phyloP scores from a whole-genome alignment of 2,329 filamentous ascomycete genomes.

The Paecilomyces sp. region DNA sequence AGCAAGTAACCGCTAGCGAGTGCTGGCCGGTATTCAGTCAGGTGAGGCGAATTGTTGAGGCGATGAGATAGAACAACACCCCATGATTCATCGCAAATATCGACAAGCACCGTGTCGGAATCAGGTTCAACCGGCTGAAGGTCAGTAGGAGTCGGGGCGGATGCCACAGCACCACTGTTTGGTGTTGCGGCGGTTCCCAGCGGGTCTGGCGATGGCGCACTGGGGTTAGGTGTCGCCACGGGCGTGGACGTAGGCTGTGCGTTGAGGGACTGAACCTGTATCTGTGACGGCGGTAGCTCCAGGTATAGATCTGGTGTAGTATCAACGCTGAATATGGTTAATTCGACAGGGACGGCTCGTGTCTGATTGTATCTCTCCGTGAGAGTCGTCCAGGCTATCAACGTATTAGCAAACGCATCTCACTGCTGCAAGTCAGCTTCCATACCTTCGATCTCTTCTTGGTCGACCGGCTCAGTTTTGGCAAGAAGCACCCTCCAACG shows the following conservation, averaged over 20 bases:
- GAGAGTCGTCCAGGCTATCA: conserved; percentile 29
- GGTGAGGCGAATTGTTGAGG: conserved; percentile 32
- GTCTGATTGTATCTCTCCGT: conserved; percentile 32
- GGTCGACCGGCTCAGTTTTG: conserved; percentile 44
- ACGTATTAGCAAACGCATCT: conserved; percentile 4
- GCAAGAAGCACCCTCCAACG: conserved; percentile 52
- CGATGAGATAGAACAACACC: conserved; percentile 48
- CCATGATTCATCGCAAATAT: conserved; percentile 55
- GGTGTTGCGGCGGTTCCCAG: conserved; percentile 32
- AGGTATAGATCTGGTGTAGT: conserved; percentile 28
- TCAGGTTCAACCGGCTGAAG: conserved; percentile 36
- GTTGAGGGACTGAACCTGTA: conserved; percentile 26
- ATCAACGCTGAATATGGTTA: conserved; percentile 29
- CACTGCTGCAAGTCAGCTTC: background rate
- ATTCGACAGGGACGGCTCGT: conserved; percentile 24
- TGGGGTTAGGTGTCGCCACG: conserved; percentile 31
- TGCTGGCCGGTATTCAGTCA: conserved; percentile 36
- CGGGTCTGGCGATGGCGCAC: conserved; percentile 36
- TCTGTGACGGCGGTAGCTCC: conserved; percentile 22
- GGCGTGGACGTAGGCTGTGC: conserved; percentile 28
- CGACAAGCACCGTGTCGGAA: conserved; percentile 50
- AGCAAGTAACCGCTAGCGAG: conserved; percentile 41
- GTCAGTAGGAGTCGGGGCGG: conserved; percentile 27
- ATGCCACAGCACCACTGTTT: conserved; percentile 27
- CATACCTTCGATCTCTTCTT: conserved; percentile 45